Percentiles rank a stretch among this genome's conserved stretches.
Evolutionary conservation across 2,329 filamentous ascomycete species (phyloP).

Genomic region (Nemania abortiva): DNA sequence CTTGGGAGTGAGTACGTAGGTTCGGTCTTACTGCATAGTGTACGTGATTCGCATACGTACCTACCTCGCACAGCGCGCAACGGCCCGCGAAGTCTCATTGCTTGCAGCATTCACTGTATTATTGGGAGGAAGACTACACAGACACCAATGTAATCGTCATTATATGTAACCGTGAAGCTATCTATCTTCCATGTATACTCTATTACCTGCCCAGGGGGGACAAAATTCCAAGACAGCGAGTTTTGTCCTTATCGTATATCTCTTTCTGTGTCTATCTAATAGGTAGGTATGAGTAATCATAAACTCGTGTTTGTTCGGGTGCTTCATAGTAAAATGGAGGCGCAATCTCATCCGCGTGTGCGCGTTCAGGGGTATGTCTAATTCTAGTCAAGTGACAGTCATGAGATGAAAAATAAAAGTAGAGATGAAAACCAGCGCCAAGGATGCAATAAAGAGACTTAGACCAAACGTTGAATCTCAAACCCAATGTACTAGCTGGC

Average conservation of each 20-base stretch:
- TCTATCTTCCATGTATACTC: neutral
- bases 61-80: conserved; percentile 14
- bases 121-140: neutral
- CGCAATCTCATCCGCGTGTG: too few relatives aligned
- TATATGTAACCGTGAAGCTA: neutral
- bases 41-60: neutral
- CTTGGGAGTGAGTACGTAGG: conserved; percentile 6
- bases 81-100: conserved; percentile 16
- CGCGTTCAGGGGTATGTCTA: conserved; percentile 1
- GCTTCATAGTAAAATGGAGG: neutral
- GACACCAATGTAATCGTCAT: neutral
- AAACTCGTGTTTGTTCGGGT: conserved; percentile 4
- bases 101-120: neutral
- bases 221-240: neutral
- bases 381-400: neutral
- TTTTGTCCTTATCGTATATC: neutral
- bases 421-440: neutral
- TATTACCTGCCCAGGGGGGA: neutral
- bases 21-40: neutral
- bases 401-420: neutral
- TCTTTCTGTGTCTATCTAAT: neutral
- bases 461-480: neutral
- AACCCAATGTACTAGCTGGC: neutral
- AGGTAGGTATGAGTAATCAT: neutral
- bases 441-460: neutral